Conservation (phyloP, 139 green algal genomes). For the Chlorella sp. region DNA sequence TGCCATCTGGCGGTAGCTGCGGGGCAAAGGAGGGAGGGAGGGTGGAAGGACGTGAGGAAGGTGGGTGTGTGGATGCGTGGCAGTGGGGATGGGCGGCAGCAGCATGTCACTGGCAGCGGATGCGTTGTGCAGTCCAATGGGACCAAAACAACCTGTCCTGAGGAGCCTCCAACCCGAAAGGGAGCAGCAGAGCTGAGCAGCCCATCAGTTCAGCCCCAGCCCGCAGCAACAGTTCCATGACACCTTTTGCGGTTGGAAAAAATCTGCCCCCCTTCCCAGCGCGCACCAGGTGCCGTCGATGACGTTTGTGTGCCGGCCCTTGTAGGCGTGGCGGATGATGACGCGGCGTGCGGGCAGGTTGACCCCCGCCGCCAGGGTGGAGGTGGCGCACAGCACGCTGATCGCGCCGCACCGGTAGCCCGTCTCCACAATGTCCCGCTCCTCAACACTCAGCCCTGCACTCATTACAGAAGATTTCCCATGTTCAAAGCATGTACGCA, state of each 20-base stretch:
- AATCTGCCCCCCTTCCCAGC: background rate
- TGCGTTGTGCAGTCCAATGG: no score
- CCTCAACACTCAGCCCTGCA: conserved; percentile 68
- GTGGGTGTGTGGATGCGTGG: no score
- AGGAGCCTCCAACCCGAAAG: no score
- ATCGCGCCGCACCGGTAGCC: conserved; percentile 80
- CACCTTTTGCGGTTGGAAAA: no score
- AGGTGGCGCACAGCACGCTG: conserved; percentile 91
- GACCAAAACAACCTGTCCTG: no score
- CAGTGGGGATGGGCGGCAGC: no score
- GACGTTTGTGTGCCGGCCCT: conserved; percentile 41
- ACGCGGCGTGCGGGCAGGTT: conserved; percentile 91
- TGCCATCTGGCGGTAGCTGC: conserved; percentile 78
- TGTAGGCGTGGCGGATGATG: conserved; percentile 79
- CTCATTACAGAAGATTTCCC: no score
- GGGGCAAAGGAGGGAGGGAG: background rate
- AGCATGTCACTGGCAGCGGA: no score
- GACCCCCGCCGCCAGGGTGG: conserved; percentile 92
- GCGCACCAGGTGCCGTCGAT: conserved; percentile 62
- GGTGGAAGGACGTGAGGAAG: background rate
- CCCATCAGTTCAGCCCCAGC: no score
- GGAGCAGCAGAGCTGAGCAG: no score
- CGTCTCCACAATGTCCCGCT: conserved; percentile 81
- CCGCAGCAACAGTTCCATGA: no score
- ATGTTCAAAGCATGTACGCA: no score